Conservation (phyloP, 2,329 filamentous ascomycete genomes). For the Colletotrichum incanum region DNA sequence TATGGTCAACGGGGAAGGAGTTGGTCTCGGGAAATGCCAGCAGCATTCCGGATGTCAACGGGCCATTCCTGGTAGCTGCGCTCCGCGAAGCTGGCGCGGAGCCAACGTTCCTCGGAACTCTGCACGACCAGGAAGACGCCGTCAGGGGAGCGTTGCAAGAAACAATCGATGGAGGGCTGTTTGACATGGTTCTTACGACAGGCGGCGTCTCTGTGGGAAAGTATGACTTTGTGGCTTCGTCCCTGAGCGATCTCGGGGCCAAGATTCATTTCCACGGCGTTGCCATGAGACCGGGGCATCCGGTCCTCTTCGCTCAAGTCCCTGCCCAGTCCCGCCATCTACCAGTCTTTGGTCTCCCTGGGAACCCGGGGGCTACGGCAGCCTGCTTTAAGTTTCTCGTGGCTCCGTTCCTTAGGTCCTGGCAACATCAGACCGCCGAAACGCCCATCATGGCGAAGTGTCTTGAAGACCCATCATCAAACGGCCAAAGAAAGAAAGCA, state of each 20-base stretch:
- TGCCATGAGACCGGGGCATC: not conserved
- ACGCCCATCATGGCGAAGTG: not conserved
- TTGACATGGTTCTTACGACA: conserved; percentile 23
- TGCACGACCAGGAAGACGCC: not conserved
- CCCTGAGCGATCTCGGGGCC: not conserved
- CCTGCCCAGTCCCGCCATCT: not conserved
- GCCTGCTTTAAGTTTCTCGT: conserved; percentile 3
- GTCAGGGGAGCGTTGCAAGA: not conserved
- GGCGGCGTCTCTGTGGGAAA: conserved; percentile 16
- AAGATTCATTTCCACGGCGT: conserved; percentile 5
- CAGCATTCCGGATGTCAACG: conserved; percentile 22
- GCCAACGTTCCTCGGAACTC: conserved; percentile 9
- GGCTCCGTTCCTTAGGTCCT: conserved; percentile 1
- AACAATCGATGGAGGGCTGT: not conserved
- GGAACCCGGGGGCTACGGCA: conserved; percentile 8
- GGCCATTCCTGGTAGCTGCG: conserved; percentile 11
- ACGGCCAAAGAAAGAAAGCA: not conserved
- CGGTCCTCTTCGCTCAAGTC: not conserved
- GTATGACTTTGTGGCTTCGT: conserved; percentile 7
- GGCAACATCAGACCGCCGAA: not conserved
- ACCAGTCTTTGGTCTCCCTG: conserved; percentile 1
- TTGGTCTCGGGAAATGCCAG: not conserved
- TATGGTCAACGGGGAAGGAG: conserved; percentile 15
- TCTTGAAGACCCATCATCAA: not conserved
- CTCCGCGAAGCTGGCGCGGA: conserved; percentile 18